Conservation (phyloP, 2,329 filamentous ascomycete genomes). For the Stagonosporopsis chrysanthemi region DNA sequence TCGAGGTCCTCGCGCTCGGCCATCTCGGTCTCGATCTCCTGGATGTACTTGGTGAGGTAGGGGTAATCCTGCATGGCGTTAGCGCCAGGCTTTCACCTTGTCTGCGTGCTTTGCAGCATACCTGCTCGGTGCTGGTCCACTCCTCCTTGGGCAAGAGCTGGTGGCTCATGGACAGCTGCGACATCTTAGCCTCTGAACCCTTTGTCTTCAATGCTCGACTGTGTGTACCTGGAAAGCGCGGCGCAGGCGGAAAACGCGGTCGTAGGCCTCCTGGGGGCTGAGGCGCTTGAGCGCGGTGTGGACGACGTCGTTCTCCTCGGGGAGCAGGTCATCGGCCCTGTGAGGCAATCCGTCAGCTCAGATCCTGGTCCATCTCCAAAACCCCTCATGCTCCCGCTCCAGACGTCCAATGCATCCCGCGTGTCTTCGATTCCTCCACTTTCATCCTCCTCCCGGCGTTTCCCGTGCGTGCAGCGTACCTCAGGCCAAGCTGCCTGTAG, state of each 20-base stretch:
- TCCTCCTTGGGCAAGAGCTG: slow-evolving; percentile 69
- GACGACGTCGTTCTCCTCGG: slow-evolving; percentile 88
- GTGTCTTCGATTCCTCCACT: not conserved
- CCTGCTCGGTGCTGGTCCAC: slow-evolving; percentile 73
- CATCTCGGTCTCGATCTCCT: slow-evolving; percentile 71
- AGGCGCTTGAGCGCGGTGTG: slow-evolving; percentile 91
- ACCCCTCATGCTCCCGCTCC: not conserved
- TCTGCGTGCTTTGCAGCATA: slow-evolving; percentile 45
- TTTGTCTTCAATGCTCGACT: not conserved
- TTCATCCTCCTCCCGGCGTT: not conserved
- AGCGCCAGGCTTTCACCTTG: slow-evolving; percentile 10
- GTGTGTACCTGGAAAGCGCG: slow-evolving; percentile 82
- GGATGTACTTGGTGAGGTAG: slow-evolving; percentile 73
- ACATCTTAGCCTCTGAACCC: slow-evolving; percentile 26
- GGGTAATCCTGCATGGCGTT: slow-evolving; percentile 63
- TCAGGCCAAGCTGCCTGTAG: slow-evolving; percentile 91
- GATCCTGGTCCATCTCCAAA: slow-evolving; percentile 7
- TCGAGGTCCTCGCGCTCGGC: slow-evolving; percentile 74
- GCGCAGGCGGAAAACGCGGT: slow-evolving; percentile 96
- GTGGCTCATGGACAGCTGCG: slow-evolving; percentile 70
- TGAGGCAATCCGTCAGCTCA: slow-evolving; percentile 42
- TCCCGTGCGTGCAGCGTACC: slow-evolving; percentile 61
- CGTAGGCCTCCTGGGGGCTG: slow-evolving; percentile 87
- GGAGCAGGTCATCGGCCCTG: slow-evolving; percentile 93
- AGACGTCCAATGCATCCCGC: slow-evolving; percentile 7